phyloP scores from a whole-genome alignment of 2,329 filamentous ascomycete genomes.

The Trichoderma hamatum region DNA sequence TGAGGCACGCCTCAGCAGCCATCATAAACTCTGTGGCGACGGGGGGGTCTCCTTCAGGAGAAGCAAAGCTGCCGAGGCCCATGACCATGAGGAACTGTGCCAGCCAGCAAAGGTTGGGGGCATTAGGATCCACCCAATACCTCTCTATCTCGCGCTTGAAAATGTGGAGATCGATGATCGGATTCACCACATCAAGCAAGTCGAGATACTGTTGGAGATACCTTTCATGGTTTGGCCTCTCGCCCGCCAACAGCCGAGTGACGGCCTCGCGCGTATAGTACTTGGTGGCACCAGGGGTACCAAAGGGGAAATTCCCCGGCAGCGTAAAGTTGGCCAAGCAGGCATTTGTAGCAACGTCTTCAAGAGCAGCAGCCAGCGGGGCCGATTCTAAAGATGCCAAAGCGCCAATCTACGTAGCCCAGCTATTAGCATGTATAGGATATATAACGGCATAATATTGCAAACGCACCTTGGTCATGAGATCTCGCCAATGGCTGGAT shows the following conservation, averaged over 20 bases:
- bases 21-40: conserved; percentile 43
- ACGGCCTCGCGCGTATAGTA: conserved; percentile 40
- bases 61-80: conserved; percentile 40
- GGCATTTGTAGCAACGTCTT: conserved; percentile 41
- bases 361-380: conserved; percentile 37
- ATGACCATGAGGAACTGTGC: conserved; percentile 43
- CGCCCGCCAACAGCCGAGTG: conserved; percentile 36
- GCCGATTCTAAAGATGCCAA: conserved; percentile 35
- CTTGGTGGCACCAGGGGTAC: conserved; percentile 40
- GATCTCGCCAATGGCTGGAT: conserved; percentile 43
- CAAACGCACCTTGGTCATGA: conserved; percentile 42
- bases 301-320: conserved; percentile 45
- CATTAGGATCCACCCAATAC: conserved; percentile 40
- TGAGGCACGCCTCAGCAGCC: conserved; percentile 43
- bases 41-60: conserved; percentile 38
- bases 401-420: conserved; percentile 34
- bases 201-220: conserved; percentile 39
- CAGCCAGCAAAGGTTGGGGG: conserved; percentile 39
- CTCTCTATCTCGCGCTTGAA: conserved; percentile 38
- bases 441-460: neutral
- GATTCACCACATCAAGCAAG: conserved; percentile 41
- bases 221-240: conserved; percentile 33
- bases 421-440: neutral
- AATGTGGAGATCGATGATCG: conserved; percentile 39
- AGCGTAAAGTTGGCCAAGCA: conserved; percentile 42